Evolutionary conservation across 1,284 basidiomycete species (phyloP), one percentile per base, ranked within the genome.

Genomic region (Sanghuangporus weigelae): DNA sequence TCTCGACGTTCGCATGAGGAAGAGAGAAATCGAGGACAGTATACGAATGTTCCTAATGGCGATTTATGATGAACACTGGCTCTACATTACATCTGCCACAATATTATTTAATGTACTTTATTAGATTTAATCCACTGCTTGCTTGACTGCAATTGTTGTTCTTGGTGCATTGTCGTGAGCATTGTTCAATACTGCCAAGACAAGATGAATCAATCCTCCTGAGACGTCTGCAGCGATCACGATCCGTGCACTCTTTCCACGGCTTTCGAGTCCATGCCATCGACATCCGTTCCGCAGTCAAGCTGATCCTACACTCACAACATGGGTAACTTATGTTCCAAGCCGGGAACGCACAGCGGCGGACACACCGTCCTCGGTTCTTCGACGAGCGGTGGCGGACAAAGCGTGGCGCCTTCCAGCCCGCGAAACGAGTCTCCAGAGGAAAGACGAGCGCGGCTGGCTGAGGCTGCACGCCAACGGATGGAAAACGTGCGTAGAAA

Each of bases 241-340:
- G 2, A 3, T 26, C 26, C 3, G 26, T 26, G 5, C 26, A 31
- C 26, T 31, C 26, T 31, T 54, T 56, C 66, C 70, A 69, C 67
- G 71, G 68, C 71, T 70, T 67, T 26, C 46, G 55, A n/a, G 53
- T 19, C 53, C 7, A 36, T 55, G 62, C 50, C 21, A 60, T 39
- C 49, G 48, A 49, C 46, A 14, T 12, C 23, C 58, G 3, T 7
- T 39, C 35, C 44, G 16, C 16, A 46, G 44, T 31, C 49, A 31
- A 31, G n/a, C 11, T 4, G 65, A 68, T 61, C 67, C 66, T 26
- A 68, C 64, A 66, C 67, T 66, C 63, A 64, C 67, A 62, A 66
- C 66, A 89, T 89, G 89, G 89, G 89, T 66, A 82, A 82, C 59
- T 75, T 88, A 50, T 89, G 87, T 72, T 89, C 88, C 35, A 89